Evolutionary conservation across 129 eudicot species (phyloP).

Genomic region (Saposhnikovia divaricata): DNA sequence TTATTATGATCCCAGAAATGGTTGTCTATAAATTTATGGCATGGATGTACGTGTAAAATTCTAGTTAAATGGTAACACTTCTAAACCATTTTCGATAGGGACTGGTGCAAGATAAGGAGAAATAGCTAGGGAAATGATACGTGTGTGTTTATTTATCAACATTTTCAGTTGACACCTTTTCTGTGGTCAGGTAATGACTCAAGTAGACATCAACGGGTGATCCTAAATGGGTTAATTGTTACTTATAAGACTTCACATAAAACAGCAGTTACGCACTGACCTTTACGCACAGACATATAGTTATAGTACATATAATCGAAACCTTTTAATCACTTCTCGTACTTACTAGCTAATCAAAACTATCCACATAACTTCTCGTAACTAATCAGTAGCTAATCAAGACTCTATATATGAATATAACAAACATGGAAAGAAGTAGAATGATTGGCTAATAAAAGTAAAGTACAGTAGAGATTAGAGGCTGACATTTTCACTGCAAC

Average conservation of each 20-base stretch:
- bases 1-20: neutral
- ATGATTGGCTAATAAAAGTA: neutral
- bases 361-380: neutral
- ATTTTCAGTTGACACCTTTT: too few species aligned
- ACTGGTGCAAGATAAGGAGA: neutral
- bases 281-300: too few species aligned
- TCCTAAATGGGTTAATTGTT: neutral
- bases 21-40: neutral
- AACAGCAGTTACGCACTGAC: too few species aligned
- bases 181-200: too few species aligned
- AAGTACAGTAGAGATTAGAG: neutral
- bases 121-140: neutral
- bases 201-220: neutral
- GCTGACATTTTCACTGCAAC: neutral
- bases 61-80: neutral
- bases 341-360: neutral
- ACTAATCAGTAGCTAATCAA: neutral
- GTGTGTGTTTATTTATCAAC: too few species aligned
- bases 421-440: neutral
- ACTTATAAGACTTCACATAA: neutral
- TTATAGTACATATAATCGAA: neutral
- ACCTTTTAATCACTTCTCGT: neutral
- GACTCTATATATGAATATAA: neutral
- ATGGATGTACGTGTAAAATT: neutral
- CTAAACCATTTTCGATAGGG: neutral